Base-by-base conservation (phyloP, 352 stramenopile species). In the Thalassiosira gravida region DNA sequence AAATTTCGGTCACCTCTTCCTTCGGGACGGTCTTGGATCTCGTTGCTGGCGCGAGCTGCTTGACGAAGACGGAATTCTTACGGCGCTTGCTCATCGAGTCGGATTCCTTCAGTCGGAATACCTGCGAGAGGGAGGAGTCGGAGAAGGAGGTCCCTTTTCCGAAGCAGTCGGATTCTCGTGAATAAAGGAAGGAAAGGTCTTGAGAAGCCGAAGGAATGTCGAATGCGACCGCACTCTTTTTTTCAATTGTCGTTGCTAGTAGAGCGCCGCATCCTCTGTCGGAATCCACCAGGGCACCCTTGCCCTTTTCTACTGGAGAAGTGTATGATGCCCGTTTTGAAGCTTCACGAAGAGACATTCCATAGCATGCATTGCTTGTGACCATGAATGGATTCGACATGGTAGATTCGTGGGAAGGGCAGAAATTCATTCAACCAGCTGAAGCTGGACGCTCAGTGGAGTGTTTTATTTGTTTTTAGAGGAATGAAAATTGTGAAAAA, bases 141-240 rank as follows among this genome's bases (percentile, higher is more conserved):
- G 80, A 88, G 50, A 67, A 69, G 6, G 42, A 11, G 29, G 39
- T 57, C 14, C 67, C 72, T 59, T 83, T 57, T 37, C 79, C 83
- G 64, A 82, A 79, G 24, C 67, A 30, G 59, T 85, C 74, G 14
- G 75, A 86, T 61, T 85, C 79, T 42, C 79, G 42, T 52, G 44
- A 57, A 74, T 88, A 88, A 11, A 88, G 63, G 62, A 90, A 90
- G 42, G 63, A 76, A 25, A 83, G 39, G 59, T 89, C 82, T 50
- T 76, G 68, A 39, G 58, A 63, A 42, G 13, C 24, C 20, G 7
- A 37, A 62, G 25, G 6, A 49, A 49, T 64, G 46, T n/a, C n/a
- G n/a, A n/a, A n/a, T n/a, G n/a, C n/a, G n/a, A n/a, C n/a, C n/a
- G n/a, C n/a, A n/a, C 46, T 13, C 2, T 57, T 57, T 63, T 59